Conservation (phyloP, 805 yeast genomes). For the Candida railenensis region DNA sequence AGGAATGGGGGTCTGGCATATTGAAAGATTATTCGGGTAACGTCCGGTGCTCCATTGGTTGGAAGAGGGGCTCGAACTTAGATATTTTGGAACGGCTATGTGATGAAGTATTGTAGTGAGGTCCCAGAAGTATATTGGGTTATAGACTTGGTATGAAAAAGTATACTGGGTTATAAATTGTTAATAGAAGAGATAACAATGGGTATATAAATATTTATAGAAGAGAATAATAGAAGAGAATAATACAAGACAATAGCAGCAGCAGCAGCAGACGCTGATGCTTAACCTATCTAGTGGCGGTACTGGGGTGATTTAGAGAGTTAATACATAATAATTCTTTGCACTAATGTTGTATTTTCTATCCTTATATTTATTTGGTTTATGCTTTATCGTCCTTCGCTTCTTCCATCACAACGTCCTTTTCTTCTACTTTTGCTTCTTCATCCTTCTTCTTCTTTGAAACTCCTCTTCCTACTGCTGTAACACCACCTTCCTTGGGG, state of each 20-base stretch:
- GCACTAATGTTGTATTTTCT: constrained; percentile 9
- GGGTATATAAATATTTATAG: no score
- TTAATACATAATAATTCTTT: no score
- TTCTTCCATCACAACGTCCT: background rate
- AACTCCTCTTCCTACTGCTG: constrained; percentile 68
- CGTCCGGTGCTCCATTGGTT: constrained; percentile 65
- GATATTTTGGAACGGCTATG: constrained; percentile 9
- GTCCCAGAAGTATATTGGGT: no score
- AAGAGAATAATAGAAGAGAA: no score
- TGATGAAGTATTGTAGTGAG: constrained; percentile 2
- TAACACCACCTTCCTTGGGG: constrained; percentile 58
- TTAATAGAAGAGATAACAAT: no score
- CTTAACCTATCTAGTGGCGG: no score
- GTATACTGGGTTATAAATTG: no score
- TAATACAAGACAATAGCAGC: no score
- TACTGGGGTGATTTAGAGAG: no score
- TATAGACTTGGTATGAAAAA: no score
- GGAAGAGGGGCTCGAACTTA: constrained; percentile 32
- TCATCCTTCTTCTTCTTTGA: constrained; percentile 34
- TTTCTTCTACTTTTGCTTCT: constrained; percentile 16
- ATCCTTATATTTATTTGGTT: background rate
- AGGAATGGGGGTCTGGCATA: constrained; percentile 51
- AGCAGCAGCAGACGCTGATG: no score
- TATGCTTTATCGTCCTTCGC: constrained; percentile 1
- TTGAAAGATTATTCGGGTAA: constrained; percentile 51